These are phyloP conservation scores for Penicillium sp. DNA, from an alignment of 2,329 filamentous ascomycete species.

Conservation along the genomic window DNA sequence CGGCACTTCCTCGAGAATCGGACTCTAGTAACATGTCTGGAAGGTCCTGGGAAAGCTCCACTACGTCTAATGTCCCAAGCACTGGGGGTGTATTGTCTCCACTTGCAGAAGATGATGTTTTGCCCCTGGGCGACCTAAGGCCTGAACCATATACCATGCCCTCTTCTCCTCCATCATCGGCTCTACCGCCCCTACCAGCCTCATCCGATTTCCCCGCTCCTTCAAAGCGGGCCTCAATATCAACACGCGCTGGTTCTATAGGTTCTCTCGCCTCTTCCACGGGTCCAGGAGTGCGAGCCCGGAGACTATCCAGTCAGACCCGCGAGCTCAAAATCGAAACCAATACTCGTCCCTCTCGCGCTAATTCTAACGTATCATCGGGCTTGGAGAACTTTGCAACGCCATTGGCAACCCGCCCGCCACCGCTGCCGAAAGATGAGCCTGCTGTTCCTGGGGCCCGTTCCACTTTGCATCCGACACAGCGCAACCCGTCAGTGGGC, in stretches of 20 bases:
- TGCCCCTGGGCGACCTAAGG: conserved; percentile 38
- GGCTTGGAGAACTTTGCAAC: conserved; percentile 31
- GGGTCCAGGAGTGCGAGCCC: conserved; percentile 63
- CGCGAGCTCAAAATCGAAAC: conserved; percentile 92
- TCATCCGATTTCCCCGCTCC: conserved; percentile 37
- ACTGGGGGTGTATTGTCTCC: conserved; percentile 68
- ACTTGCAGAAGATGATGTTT: conserved; percentile 62
- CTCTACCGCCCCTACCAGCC: conserved; percentile 50
- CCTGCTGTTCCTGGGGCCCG: conserved; percentile 18
- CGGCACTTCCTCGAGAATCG: conserved; percentile 71
- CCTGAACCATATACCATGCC: conserved; percentile 33
- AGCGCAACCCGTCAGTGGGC: conserved; percentile 35
- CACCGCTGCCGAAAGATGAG: conserved; percentile 34
- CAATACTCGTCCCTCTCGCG: conserved; percentile 37
- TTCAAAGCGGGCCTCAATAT: conserved; percentile 19
- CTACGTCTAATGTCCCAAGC: conserved; percentile 69
- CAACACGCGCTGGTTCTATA: conserved; percentile 20
- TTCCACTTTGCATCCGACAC: conserved; percentile 27
- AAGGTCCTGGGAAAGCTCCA: conserved; percentile 77
- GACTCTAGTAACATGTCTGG: conserved; percentile 77
- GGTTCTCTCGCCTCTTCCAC: conserved; percentile 19
- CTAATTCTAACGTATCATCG: conserved; percentile 25
- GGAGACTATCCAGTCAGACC: conserved; percentile 76
- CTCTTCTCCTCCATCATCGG: conserved; percentile 33
- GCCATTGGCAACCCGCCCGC: conserved; percentile 23